Evolutionary conservation across 2,329 filamentous ascomycete genomes (phyloP).

Genomic region (Aaosphaeria arxii): DNA sequence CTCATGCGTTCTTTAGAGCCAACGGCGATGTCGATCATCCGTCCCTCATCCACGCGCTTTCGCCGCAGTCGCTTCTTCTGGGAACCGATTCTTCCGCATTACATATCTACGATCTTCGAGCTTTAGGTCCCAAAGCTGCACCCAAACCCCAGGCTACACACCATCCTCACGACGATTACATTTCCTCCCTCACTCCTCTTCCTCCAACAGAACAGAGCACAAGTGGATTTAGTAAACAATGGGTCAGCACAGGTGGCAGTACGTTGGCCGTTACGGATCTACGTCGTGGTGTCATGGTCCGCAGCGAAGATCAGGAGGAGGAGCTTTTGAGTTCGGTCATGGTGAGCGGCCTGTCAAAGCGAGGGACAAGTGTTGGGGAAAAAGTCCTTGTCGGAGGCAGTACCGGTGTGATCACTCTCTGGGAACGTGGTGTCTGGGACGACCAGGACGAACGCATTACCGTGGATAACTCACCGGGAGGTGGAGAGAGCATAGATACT

Average conservation of each 20-base stretch:
- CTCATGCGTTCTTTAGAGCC: constrained; percentile 23
- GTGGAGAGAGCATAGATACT: constrained; percentile 78
- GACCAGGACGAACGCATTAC: constrained; percentile 89
- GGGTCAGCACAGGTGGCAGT: constrained; percentile 88
- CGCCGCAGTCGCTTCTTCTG: constrained; percentile 82
- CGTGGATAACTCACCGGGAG: constrained; percentile 61
- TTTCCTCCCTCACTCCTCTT: constrained; percentile 82
- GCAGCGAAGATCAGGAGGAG: constrained; percentile 92
- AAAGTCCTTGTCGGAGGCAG: constrained; percentile 75
- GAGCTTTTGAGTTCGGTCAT: constrained; percentile 81
- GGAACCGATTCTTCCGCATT: constrained; percentile 87
- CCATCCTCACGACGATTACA: constrained; percentile 86
- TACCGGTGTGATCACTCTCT: constrained; percentile 81
- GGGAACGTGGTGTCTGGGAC: constrained; percentile 94
- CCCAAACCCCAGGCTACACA: constrained; percentile 71
- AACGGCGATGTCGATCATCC: constrained; percentile 64
- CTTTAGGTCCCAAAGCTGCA: constrained; percentile 43
- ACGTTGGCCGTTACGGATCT: constrained; percentile 89
- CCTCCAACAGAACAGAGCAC: constrained; percentile 78
- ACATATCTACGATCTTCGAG: constrained; percentile 82
- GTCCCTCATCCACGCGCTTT: constrained; percentile 76
- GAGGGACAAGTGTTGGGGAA: constrained; percentile 66
- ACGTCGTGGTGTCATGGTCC: constrained; percentile 78
- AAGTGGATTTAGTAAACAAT: constrained; percentile 88
- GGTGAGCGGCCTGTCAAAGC: constrained; percentile 72